Evolutionary conservation across 257 asterid species (phyloP), one percentile per base, ranked within the genome.

Genomic region (Avicennia marina): DNA sequence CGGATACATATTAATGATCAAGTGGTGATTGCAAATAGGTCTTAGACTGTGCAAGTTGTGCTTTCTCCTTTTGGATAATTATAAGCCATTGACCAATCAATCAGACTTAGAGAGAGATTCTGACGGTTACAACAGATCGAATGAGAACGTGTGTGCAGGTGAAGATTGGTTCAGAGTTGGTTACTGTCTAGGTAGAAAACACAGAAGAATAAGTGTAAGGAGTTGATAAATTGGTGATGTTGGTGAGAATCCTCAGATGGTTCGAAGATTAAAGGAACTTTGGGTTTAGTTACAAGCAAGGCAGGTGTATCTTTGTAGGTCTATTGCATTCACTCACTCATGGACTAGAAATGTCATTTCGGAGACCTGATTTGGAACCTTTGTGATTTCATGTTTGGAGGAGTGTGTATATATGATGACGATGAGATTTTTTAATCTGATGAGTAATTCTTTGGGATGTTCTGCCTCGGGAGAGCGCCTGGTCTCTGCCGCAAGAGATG

Each of bases 401-500:
- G 67, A 53, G 29, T 54, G 55, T 31, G 31, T 48, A 46, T 33
- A 38, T 56, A 56, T 67, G 56, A 59, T 56, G 60, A 69, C 33
- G 20, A 85, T 86, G 94, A 69, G 82, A 38, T 86, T 89, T 64
- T 71, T 89, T 53, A 89, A 80, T 64, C 80, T 89, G 40, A 85
- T 89, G 73, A 94, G 95, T 12, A 89, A 89, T 72, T 89, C 97
- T 44, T 89, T 89, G 31, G 95, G 95, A 58, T 89, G 97, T 63
- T 83, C 97, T 48, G 94, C 97, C 6, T 83, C 97, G 0, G 95
- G 97, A 51, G 95, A 89, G 67, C 80, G 95, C 15, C 64, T 89
- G 5, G 94, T 89, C 46, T 83, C 95, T 24, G 97, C 97, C 19
- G 97, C 97, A 52, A 89, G 95, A 71, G 97, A 89, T 53, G 97